Evolutionary conservation across 2,329 filamentous ascomycete species (phyloP).

Genomic region (Blastomyces gilchristii): DNA sequence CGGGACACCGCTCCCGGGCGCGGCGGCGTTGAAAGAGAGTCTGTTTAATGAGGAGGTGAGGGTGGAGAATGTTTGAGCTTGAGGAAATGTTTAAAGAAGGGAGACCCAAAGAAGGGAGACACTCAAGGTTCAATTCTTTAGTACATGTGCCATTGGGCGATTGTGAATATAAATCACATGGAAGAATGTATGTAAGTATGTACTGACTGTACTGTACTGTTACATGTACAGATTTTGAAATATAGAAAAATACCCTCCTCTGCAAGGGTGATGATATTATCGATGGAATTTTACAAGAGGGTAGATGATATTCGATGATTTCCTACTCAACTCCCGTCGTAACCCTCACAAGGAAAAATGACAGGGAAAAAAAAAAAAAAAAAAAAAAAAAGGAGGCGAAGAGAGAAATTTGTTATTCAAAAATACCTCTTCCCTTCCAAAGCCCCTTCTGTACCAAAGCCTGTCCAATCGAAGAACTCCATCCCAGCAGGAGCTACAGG

Average conservation of each 20-base stretch:
- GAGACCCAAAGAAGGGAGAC: too few relatives aligned
- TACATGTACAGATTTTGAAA: not conserved
- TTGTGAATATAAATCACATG: not conserved
- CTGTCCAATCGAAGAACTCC: slow-evolving; percentile 1
- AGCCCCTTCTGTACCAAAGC: not conserved
- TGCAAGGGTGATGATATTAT: not conserved
- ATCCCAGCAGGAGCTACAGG: not conserved
- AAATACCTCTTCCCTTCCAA: not conserved
- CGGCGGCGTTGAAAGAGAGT: slow-evolving; percentile 13
- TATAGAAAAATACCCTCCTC: not conserved
- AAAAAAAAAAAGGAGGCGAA: not conserved
- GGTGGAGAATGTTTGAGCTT: not conserved
- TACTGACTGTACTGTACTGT: not conserved
- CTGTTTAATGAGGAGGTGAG: not conserved
- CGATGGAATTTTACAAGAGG: not conserved
- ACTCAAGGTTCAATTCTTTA: not conserved
- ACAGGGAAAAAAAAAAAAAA: too few relatives aligned
- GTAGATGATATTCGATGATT: not conserved
- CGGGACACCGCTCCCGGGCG: slow-evolving; percentile 15
- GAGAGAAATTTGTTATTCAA: not conserved
- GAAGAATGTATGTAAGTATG: not conserved
- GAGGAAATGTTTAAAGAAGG: not conserved
- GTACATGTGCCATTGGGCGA: not conserved
- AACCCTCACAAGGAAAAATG: not conserved
- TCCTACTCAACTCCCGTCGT: not conserved